Base-by-base conservation (phyloP, 768 basidiomycete species). In the Suillus placidus region DNA sequence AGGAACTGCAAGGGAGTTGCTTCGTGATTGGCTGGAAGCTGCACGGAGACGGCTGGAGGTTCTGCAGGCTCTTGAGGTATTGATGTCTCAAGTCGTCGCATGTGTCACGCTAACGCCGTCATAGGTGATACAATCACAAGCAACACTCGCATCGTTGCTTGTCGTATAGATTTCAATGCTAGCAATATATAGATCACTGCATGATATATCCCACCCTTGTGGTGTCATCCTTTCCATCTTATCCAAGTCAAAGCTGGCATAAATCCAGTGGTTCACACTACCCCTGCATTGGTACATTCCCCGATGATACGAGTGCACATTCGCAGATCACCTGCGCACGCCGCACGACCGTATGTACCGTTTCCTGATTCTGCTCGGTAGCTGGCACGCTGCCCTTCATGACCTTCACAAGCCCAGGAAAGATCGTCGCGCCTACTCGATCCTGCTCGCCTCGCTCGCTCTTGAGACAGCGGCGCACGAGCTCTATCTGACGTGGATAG, bases 21-120 rank as follows among this genome's bases (percentile, higher is more conserved):
- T 93, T 61, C 79, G 83, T 42, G 97, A 99, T 78, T 99, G 97
- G 97, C 80, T 99, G 47, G 88, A 89, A 70, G 95, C 94, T 71
- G 95, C 95, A 12, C 83, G 97, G 69, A 83, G 86, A 73, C 84
- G 95, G 74, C 77, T 99, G 67, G 94, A 97, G 79, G 95, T 97
- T 38, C 84, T 93, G 76, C 97, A 98, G 77, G 93, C 95, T 49
- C 77, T 99, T 69, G 91, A 96, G 82, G 94, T 93, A 70, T 64
- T 71, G 62, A 42, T 43, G 45, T 35, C 20, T 60, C 55, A 16
- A 45, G 52, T 32, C 6, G 6, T 60, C 6, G 10, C 58, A 26
- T 60, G 10, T 62, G 38, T 23, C 23, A 60, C 18, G 43, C 71
- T 77, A 38, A 76, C 45, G 54, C 12, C 13, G 23, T 37, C 63